Percentiles rank a stretch among this genome's conserved stretches.
phyloP scores from a whole-genome alignment of 108 stramenopile species.

The Stephanodiscus minutulus region DNA sequence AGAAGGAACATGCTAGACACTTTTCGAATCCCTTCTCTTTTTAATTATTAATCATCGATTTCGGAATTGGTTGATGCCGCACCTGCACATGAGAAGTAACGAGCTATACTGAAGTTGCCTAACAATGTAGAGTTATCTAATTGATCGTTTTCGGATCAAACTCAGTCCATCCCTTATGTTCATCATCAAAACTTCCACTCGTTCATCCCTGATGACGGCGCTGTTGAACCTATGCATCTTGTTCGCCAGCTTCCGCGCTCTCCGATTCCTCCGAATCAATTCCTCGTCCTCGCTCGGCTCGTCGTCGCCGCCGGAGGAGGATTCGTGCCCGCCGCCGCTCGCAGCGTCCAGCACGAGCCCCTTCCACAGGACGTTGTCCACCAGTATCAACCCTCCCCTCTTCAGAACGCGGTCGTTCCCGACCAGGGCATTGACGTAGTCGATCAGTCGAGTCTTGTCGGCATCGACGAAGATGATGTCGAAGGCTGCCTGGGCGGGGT shows the following conservation, averaged over 20 bases:
- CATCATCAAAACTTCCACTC: conserved; percentile 80
- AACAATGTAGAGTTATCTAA: no score
- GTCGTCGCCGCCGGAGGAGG: conserved; percentile 29
- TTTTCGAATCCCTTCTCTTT: no score
- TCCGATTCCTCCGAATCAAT: conserved; percentile 58
- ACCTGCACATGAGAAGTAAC: no score
- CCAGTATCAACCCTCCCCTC: conserved; percentile 79
- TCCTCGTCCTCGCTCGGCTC: conserved; percentile 43
- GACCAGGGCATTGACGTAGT: conserved; percentile 79
- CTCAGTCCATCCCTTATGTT: conserved; percentile 91
- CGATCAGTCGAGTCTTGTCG: conserved; percentile 84
- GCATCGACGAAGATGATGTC: conserved; percentile 93
- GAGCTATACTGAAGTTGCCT: no score
- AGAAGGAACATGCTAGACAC: no score
- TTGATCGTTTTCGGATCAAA: conserved; percentile 70
- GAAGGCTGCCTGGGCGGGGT: conserved; percentile 56
- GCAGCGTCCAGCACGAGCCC: conserved; percentile 84
- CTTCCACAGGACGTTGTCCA: conserved; percentile 95
- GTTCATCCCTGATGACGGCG: conserved; percentile 67
- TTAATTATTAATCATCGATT: no score
- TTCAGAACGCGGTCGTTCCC: conserved; percentile 63
- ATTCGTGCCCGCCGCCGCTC: conserved; percentile 38
- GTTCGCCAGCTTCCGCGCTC: conserved; percentile 79
- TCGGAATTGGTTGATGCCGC: no score
- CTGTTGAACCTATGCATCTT: conserved; percentile 90